Conservation (phyloP, 176 grass and related monocot genomes). For the Carex parvula region DNA sequence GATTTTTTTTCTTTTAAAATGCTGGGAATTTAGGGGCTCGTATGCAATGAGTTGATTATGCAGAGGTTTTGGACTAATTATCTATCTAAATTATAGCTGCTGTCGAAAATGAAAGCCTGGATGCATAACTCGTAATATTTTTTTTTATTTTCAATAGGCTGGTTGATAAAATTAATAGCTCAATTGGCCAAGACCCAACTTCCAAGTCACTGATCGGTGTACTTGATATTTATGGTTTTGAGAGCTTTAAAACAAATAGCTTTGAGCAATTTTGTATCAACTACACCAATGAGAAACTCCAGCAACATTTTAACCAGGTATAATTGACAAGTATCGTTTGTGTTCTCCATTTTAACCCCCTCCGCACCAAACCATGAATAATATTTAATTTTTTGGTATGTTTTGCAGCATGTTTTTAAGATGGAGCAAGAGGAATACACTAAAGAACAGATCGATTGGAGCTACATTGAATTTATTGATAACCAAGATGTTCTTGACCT, state of each 20-base stretch:
- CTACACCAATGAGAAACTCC: slow-evolving; percentile 97
- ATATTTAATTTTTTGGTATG: slow-evolving; percentile 32
- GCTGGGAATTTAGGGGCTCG: not conserved
- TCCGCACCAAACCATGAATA: slow-evolving; percentile 12
- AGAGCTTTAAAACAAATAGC: slow-evolving; percentile 97
- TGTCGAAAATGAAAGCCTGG: not conserved
- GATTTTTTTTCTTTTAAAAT: not conserved
- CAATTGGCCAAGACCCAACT: slow-evolving; percentile 86
- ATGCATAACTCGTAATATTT: not conserved
- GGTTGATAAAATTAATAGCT: slow-evolving; percentile 96
- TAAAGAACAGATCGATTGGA: slow-evolving; percentile 99
- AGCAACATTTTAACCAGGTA: slow-evolving; percentile 99
- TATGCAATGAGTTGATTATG: slow-evolving; percentile 27
- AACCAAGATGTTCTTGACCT: slow-evolving; percentile 99
- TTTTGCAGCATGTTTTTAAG: slow-evolving; percentile 98
- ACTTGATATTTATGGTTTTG: slow-evolving; percentile 99
- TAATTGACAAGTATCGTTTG: slow-evolving; percentile 27
- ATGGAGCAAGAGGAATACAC: slow-evolving; percentile 99
- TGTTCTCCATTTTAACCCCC: slow-evolving; percentile 14
- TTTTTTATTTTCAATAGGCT: slow-evolving; percentile 48
- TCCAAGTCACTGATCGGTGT: slow-evolving; percentile 97
- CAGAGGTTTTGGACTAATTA: slow-evolving; percentile 23
- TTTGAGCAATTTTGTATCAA: slow-evolving; percentile 99
- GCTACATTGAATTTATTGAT: slow-evolving; percentile 98
- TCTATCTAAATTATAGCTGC: not conserved